These are phyloP conservation scores for Crithidia fasciculata DNA, from an alignment of 208 protist genomes.

Conservation along the genomic window DNA sequence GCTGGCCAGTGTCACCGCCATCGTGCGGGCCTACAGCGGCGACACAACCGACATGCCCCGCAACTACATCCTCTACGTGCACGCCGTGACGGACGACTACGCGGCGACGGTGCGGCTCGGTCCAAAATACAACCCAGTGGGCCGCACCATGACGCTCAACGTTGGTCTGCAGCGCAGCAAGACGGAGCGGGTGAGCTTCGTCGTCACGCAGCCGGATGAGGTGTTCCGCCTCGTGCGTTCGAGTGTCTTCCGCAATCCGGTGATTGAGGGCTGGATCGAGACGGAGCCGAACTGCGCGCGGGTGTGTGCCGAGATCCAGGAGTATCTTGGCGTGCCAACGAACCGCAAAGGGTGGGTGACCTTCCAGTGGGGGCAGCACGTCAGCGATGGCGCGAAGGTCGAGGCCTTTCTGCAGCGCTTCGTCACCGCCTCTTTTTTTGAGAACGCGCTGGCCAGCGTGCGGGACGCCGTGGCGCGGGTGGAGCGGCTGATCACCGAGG, in stretches of 20 bases:
- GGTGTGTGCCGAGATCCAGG: conserved; percentile 51
- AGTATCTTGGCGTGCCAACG: conserved; percentile 38
- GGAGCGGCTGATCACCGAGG: conserved; percentile 32
- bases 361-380: conserved; percentile 75
- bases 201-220: conserved; percentile 56
- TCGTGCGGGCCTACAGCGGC: conserved; percentile 52
- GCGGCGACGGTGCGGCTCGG: conserved; percentile 16
- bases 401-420: conserved; percentile 72
- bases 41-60: conserved; percentile 42
- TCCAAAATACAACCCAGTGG: conserved; percentile 73
- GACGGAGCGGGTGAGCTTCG: conserved; percentile 57
- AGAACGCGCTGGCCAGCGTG: conserved; percentile 42
- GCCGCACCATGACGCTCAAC: conserved; percentile 58
- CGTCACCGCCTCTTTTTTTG: conserved; percentile 67
- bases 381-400: conserved; percentile 56
- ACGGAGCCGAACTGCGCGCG: conserved; percentile 52
- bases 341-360: conserved; percentile 41
- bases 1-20: conserved; percentile 57
- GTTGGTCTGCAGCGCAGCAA: conserved; percentile 59
- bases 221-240: conserved; percentile 76
- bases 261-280: conserved; percentile 86
- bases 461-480: conserved; percentile 39
- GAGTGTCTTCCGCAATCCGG: conserved; percentile 80
- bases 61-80: conserved; percentile 67
- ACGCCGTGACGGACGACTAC: conserved; percentile 28